Evolutionary conservation across 352 stramenopile genomes (phyloP).

Genomic region (Globisporangium spiculum): DNA sequence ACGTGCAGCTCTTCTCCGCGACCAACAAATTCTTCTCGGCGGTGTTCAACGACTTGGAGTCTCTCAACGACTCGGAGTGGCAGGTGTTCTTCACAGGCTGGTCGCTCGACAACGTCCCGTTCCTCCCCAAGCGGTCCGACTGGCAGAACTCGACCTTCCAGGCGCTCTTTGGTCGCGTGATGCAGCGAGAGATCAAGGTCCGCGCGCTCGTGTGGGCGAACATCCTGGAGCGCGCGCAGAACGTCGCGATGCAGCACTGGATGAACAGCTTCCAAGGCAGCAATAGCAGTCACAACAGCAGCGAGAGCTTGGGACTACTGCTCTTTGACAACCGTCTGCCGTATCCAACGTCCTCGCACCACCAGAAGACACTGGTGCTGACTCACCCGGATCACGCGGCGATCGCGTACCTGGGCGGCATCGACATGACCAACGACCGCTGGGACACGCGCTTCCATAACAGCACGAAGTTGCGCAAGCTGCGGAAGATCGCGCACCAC

Average conservation of each 20-base stretch:
- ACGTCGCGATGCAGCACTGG: slow-evolving; percentile 11
- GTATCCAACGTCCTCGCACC: slow-evolving; percentile 7
- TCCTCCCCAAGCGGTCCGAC: background rate
- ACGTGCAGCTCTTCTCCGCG: slow-evolving; percentile 21
- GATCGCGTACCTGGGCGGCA: slow-evolving; percentile 30
- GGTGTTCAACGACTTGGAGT: slow-evolving; percentile 24
- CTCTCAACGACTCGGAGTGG: slow-evolving; percentile 12
- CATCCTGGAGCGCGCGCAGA: slow-evolving; percentile 7
- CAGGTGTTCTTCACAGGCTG: slow-evolving; percentile 12
- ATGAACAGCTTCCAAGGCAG: slow-evolving; percentile 7
- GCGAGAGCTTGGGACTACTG: background rate
- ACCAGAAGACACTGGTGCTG: slow-evolving; percentile 7
- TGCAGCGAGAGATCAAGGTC: slow-evolving; percentile 7
- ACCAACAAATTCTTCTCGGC: slow-evolving; percentile 31
- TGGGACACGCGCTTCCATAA: slow-evolving; percentile 39
- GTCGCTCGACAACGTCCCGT: slow-evolving; percentile 17
- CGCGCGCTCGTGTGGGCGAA: slow-evolving; percentile 4
- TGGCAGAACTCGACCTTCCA: slow-evolving; percentile 16
- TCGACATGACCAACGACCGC: slow-evolving; percentile 30
- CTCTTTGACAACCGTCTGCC: slow-evolving; percentile 11
- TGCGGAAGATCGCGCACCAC: slow-evolving; percentile 5
- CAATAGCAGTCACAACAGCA: background rate
- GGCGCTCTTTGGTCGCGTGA: slow-evolving; percentile 9
- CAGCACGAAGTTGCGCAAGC: slow-evolving; percentile 11
- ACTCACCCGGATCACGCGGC: background rate